phyloP scores from a whole-genome alignment of 1,284 basidiomycete species.

The Papiliotrema fonsecae region DNA sequence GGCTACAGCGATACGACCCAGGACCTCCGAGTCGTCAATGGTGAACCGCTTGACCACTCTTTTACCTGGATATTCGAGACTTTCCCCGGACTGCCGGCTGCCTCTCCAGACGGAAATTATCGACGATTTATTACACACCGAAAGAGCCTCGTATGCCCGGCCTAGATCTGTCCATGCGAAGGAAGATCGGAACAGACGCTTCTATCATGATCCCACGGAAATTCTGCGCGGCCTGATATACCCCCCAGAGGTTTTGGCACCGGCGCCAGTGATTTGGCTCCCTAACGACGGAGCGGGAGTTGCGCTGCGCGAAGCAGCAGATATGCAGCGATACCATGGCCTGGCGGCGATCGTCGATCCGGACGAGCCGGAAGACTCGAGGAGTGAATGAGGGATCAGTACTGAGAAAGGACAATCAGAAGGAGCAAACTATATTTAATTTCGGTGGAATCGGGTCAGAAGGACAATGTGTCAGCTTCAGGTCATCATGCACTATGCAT shows the following conservation, averaged over 20 bases:
- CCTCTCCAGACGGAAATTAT: constrained; percentile 61
- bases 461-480: no score
- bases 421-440: no score
- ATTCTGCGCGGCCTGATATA: constrained; percentile 71
- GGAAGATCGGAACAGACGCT: background rate
- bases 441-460: no score
- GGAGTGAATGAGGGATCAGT: background rate
- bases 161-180: constrained; percentile 3
- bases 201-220: constrained; percentile 60
- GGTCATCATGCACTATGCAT: no score
- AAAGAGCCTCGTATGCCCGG: constrained; percentile 50
- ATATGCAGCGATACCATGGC: constrained; percentile 24
- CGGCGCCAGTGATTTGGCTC: constrained; percentile 71
- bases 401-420: background rate
- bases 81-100: constrained; percentile 18
- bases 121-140: constrained; percentile 70
- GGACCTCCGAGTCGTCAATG: constrained; percentile 17
- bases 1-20: background rate
- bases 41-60: constrained; percentile 13
- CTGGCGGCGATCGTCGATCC: constrained; percentile 28
- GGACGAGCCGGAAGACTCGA: background rate
- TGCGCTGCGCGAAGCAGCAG: constrained; percentile 38
- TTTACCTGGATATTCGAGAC: constrained; percentile 19
- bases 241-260: constrained; percentile 70
- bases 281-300: constrained; percentile 67